phyloP scores from a whole-genome alignment of 768 basidiomycete species.

The Lentinula edodes region DNA sequence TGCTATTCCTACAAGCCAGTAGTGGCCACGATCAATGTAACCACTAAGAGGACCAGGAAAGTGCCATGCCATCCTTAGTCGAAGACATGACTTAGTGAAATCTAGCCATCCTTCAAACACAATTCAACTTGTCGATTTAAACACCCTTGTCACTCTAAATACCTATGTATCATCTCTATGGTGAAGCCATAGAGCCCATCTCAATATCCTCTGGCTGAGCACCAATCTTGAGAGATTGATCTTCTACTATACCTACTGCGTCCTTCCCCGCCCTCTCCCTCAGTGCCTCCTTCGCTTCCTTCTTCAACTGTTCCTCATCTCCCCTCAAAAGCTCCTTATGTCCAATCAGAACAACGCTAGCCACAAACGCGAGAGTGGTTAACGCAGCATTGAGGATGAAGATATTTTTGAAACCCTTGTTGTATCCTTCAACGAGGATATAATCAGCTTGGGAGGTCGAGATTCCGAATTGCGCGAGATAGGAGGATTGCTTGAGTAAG shows the following conservation, averaged over 20 bases:
- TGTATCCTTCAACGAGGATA: conserved; percentile 46
- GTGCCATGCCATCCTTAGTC: too few species aligned
- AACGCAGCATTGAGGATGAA: conserved; percentile 59
- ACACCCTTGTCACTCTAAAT: background rate
- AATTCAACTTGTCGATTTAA: too few species aligned
- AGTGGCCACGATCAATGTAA: too few species aligned
- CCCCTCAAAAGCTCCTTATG: conserved; percentile 52
- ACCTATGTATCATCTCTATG: background rate
- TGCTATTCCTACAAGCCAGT: too few species aligned
- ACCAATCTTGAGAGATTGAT: too few species aligned
- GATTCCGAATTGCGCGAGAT: conserved; percentile 22
- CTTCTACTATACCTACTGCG: background rate
- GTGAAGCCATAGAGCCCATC: background rate
- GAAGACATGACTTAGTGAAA: too few species aligned
- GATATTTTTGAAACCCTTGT: conserved; percentile 48
- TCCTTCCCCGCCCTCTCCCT: background rate
- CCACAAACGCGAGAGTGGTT: conserved; percentile 46
- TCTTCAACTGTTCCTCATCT: conserved; percentile 47
- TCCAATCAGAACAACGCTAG: conserved; percentile 55
- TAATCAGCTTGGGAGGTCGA: background rate
- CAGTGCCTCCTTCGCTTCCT: conserved; percentile 2
- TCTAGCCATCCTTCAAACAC: too few species aligned
- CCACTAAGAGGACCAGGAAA: too few species aligned
- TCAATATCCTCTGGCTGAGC: background rate
- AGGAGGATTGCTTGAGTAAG: conserved; percentile 25